phyloP scores from a whole-genome alignment of 176 grass and related monocot genomes.

The Aegilops tauschii region DNA sequence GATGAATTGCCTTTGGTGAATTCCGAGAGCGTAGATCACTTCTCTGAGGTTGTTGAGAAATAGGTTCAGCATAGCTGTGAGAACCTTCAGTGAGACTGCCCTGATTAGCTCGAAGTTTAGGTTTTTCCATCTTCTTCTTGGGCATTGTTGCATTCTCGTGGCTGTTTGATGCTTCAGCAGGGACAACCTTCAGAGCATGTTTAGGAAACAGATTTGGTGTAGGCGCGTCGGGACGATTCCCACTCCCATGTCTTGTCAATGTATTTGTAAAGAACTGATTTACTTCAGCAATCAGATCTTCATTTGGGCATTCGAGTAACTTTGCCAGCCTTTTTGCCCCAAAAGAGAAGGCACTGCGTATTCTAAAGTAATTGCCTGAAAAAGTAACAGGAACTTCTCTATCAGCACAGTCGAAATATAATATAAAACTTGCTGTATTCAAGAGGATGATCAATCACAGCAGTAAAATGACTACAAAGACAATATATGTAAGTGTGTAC shows the following conservation, averaged over 20 bases:
- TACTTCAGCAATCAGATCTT: conserved; percentile 58
- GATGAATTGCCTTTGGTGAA: conserved; percentile 25
- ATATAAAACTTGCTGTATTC: background rate
- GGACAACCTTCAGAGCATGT: conserved; percentile 29
- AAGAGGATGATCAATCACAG: conserved; percentile 5
- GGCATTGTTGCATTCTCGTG: conserved; percentile 24
- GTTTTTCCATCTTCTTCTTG: conserved; percentile 49
- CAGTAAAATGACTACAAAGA: conserved; percentile 5
- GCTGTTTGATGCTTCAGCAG: conserved; percentile 49
- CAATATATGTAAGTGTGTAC: background rate
- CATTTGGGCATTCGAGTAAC: conserved; percentile 76
- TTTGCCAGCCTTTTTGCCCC: conserved; percentile 71
- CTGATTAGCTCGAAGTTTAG: conserved; percentile 33
- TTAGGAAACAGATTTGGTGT: conserved; percentile 32
- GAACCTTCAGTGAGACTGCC: conserved; percentile 43
- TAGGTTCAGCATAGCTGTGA: conserved; percentile 32
- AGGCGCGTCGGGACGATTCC: conserved; percentile 52
- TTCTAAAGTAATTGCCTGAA: conserved; percentile 93
- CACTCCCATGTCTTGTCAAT: conserved; percentile 75
- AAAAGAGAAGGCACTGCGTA: conserved; percentile 91
- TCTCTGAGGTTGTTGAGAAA: conserved; percentile 39
- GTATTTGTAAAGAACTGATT: conserved; percentile 88
- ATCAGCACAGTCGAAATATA: background rate
- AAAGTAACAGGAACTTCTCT: conserved; percentile 10
- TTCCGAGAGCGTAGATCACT: conserved; percentile 30